Base-by-base conservation (phyloP, 345 rosid genomes). In the Toxicodendron radicans region DNA sequence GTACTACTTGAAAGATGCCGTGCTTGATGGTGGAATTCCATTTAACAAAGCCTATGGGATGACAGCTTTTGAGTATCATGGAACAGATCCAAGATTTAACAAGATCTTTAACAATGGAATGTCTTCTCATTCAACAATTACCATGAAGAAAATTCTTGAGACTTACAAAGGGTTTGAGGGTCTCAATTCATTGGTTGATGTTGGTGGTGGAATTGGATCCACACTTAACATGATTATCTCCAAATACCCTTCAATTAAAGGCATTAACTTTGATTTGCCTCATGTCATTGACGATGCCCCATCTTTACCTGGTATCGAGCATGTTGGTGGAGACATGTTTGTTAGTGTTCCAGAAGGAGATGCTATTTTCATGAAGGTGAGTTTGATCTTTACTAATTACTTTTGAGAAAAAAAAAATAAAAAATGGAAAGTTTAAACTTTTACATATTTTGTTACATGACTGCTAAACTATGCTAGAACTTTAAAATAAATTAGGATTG, bases 171-270 rank as follows among this genome's bases (percentile, higher is more conserved):
- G 97, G 32, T 95, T 95, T 10, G 89, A 91, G 60, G 87, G 91
- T 10, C 85, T 92, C 27, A 73, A 71, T 5, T 85, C 96, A 0
- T 60, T 95, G 67, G 98, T 91, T 1, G 98, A 95, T 78, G 98
- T 95, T 16, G 97, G 99, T 43, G 96, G 99, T n/a, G 97, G 98
- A 65, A 91, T 80, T 53, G 98, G 99, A 23, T 89, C 95, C 63
- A 81, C 91, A 9, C 81, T 95, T 57, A 81, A 73, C 78, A 85
- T 90, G 81, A 83, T 75, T 51, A 49, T 83, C 49, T 74, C 86
- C n/a, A 83, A 77, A 38, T 75, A 74, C 58, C 82, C 86, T n/a
- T 71, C 77, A 0, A 59, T 83, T n/a, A 79, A 85, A 32, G 88
- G 85, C 57, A 79, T 83, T 13, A 85, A 85, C 77, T 83, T 83